phyloP scores from a whole-genome alignment of 768 basidiomycete genomes.

The Clavulina sp. region DNA sequence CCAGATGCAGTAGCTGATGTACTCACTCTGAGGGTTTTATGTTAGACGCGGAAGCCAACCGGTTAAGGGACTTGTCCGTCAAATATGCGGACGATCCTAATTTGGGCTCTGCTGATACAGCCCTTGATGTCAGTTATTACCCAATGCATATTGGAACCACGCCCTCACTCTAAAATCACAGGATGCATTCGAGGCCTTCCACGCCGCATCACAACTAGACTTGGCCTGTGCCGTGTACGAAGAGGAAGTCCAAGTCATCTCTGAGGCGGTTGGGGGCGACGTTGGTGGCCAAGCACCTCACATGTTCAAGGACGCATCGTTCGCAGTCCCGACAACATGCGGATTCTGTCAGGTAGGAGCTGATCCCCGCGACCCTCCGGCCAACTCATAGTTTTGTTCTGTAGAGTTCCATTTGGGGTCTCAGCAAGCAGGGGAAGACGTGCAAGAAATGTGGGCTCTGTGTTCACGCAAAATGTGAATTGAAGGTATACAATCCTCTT shows the following conservation, averaged over 20 bases:
- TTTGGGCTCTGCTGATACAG: slow-evolving; percentile 39
- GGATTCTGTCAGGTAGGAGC: slow-evolving; percentile 56
- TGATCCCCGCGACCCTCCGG: not conserved
- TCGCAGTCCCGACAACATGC: slow-evolving; percentile 71
- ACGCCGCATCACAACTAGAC: not conserved
- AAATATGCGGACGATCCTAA: slow-evolving; percentile 32
- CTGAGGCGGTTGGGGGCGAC: slow-evolving; percentile 45
- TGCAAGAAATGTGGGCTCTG: slow-evolving; percentile 61
- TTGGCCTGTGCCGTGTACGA: slow-evolving; percentile 24
- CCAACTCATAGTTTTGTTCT: slow-evolving; percentile 1
- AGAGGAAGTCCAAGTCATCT: slow-evolving; percentile 48
- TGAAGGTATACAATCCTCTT: slow-evolving; percentile 37
- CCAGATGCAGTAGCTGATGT: not conserved
- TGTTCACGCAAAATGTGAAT: slow-evolving; percentile 71
- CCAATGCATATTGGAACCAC: slow-evolving; percentile 5
- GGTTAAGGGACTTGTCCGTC: slow-evolving; percentile 28
- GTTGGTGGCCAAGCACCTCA: slow-evolving; percentile 49
- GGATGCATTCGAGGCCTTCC: not conserved
- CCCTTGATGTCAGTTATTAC: slow-evolving; percentile 31
- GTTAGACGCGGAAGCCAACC: slow-evolving; percentile 38
- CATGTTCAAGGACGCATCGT: slow-evolving; percentile 68
- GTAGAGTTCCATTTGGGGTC: slow-evolving; percentile 72
- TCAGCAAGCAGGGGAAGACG: slow-evolving; percentile 74
- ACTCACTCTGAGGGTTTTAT: slow-evolving; percentile 6
- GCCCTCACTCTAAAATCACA: not conserved